phyloP scores from a whole-genome alignment of 2,329 filamentous ascomycete genomes.

The Hypoxylon rubiginosum region DNA sequence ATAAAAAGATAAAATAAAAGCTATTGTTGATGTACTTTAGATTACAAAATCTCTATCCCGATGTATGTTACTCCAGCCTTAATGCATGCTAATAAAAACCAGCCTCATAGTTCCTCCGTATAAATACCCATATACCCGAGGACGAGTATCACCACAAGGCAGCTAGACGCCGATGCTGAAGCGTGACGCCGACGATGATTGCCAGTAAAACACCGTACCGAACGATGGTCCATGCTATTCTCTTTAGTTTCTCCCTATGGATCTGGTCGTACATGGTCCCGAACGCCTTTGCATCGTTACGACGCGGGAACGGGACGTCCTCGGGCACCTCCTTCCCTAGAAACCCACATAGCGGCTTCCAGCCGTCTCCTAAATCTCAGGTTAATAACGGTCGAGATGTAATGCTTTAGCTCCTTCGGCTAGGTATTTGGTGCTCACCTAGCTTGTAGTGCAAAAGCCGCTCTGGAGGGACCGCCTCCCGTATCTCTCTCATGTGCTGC shows the following conservation, averaged over 20 bases:
- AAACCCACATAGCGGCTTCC: slow-evolving; percentile 5
- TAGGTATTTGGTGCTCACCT: neutral
- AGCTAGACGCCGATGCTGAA: neutral
- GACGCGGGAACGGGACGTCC: slow-evolving; percentile 7
- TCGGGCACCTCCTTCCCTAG: slow-evolving; percentile 5
- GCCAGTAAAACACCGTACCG: neutral
- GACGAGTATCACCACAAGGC: neutral
- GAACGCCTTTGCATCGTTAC: slow-evolving; percentile 6
- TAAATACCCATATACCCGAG: neutral
- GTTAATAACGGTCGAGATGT: neutral
- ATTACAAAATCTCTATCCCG: neutral
- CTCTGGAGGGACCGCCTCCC: neutral
- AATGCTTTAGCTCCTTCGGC: too few relatives aligned
- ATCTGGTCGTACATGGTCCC: neutral
- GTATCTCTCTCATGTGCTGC: neutral
- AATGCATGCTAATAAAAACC: neutral
- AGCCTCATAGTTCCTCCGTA: neutral
- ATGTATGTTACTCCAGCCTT: neutral
- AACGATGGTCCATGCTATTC: neutral
- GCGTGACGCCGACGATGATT: neutral
- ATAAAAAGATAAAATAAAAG: neutral
- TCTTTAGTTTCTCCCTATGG: neutral
- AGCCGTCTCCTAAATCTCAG: neutral
- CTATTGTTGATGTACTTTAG: neutral
- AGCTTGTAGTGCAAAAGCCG: slow-evolving; percentile 1